Evolutionary conservation across 2,329 filamentous ascomycete genomes (phyloP), one percentile per base, ranked within the genome.

Genomic region (Zymoseptoria tritici): DNA sequence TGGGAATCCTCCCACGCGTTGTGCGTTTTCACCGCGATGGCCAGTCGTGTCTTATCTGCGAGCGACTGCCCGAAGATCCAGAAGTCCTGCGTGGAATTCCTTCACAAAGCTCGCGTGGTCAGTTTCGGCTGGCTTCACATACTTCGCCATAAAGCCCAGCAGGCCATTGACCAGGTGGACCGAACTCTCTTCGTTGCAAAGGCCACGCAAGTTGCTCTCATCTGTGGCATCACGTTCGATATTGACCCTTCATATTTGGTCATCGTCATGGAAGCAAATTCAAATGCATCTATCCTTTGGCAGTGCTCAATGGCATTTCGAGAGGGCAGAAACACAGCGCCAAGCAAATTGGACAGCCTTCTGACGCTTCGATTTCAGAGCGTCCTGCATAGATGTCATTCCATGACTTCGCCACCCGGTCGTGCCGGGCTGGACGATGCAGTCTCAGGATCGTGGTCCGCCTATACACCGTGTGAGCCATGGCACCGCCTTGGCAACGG

Each of bases 141-240:
- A 1, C 71, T 87, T 0, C 76, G 79, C 0, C 58, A 65, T 0
- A 81, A 84, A 52, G 73, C 80, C 16, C 36, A 46, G 36, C 36
- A 46, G 36, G 36, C 36, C 36, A 46, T 46, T 16, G 13, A 46
- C 36, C 36, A 46, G 36, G 36, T 16, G 36, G 36, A 46, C 36
- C 36, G 36, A 7, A 46, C 36, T 46, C 36, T 46, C 7, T 68
- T 67, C 51, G 69, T 59, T 0, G 71, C 78, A 0, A 71, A 73
- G n/a, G 75, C 73, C 0, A 75, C 87, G 0, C 79, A 79, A 71
- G 79, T 84, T 0, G 79, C 85, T 0, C 61, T 88, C 0, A 71
- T 88, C 0, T 87, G 83, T 55, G 74, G 78, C 21, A 72, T 76
- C 1, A 83, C 80, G 0, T 80, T 81, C 57, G 68, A 73, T 51